A percentile compares a stretch with the other conserved stretches of the same genome.
Evolutionary conservation across 2,329 filamentous ascomycete species (phyloP).

Genomic region (Madurella mycetomatis): DNA sequence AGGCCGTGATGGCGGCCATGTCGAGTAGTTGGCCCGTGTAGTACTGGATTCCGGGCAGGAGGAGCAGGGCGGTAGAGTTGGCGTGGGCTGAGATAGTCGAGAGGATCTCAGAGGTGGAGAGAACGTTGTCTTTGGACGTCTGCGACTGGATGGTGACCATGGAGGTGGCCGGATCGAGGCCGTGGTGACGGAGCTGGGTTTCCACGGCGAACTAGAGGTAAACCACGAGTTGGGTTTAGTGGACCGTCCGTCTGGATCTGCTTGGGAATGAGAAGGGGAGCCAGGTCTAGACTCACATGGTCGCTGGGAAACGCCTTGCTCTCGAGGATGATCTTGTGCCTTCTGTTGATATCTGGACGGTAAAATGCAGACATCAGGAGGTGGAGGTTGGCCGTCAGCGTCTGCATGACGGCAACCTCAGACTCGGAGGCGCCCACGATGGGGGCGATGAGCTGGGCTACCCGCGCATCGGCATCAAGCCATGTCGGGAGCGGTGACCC

Average conservation of each 20-base stretch:
- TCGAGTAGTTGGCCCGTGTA: conserved; percentile 77
- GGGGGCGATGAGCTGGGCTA: conserved; percentile 61
- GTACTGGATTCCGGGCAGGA: conserved; percentile 74
- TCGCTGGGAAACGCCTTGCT: conserved; percentile 79
- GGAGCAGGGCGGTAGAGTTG: conserved; percentile 60
- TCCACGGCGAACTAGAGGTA: conserved; percentile 64
- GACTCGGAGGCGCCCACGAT: conserved; percentile 64
- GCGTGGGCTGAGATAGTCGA: conserved; percentile 63
- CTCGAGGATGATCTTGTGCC: conserved; percentile 73
- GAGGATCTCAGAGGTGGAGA: conserved; percentile 64
- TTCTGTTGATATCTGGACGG: conserved; percentile 52
- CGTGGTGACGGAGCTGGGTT: conserved; percentile 68
- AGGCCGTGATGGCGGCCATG: conserved; percentile 65
- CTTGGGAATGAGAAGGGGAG: not conserved
- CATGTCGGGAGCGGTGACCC: conserved; percentile 60
- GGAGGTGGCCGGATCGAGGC: conserved; percentile 57
- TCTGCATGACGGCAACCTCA: conserved; percentile 77
- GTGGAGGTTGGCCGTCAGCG: conserved; percentile 73
- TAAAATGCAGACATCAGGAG: conserved; percentile 77
- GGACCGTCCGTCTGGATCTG: not conserved
- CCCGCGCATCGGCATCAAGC: conserved; percentile 66
- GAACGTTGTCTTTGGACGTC: conserved; percentile 43
- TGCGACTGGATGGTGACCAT: conserved; percentile 64
- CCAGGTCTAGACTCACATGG: conserved; percentile 52
- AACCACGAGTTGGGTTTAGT: conserved; percentile 20